phyloP scores from a whole-genome alignment of 2,329 filamentous ascomycete genomes.

The Aureobasidium subglaciale region DNA sequence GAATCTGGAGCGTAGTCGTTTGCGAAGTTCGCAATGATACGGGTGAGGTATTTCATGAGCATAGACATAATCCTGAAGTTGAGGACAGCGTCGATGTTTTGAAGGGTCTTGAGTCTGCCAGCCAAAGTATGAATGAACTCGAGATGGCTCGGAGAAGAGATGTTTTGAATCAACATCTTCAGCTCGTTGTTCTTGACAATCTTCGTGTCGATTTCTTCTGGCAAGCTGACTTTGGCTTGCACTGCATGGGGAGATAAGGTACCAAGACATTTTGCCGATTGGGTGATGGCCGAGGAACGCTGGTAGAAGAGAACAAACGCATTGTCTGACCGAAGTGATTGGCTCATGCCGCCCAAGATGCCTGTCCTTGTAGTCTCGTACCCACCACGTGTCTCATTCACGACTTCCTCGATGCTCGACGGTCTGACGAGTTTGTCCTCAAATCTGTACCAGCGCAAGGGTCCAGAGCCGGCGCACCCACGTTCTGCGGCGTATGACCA shows the following conservation, averaged over 20 bases:
- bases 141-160: slow-evolving; percentile 67
- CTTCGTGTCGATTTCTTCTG: slow-evolving; percentile 40
- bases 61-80: slow-evolving; percentile 45
- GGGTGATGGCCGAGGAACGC: slow-evolving; percentile 58
- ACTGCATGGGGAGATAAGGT: slow-evolving; percentile 23
- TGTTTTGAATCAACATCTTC: slow-evolving; percentile 67
- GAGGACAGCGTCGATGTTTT: slow-evolving; percentile 36
- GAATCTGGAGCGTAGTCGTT: slow-evolving; percentile 56
- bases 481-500: slow-evolving; percentile 69
- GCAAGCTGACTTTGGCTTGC: slow-evolving; percentile 42
- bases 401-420: slow-evolving; percentile 69
- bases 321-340: slow-evolving; percentile 47
- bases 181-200: slow-evolving; percentile 67
- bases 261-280: neutral
- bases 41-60: slow-evolving; percentile 62
- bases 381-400: slow-evolving; percentile 62
- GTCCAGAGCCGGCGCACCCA: neutral
- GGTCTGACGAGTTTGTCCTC: slow-evolving; percentile 77
- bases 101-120: slow-evolving; percentile 46
- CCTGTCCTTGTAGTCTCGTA: slow-evolving; percentile 51
- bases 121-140: slow-evolving; percentile 60
- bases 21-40: slow-evolving; percentile 59
- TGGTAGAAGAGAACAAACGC: slow-evolving; percentile 99
- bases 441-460: slow-evolving; percentile 71
- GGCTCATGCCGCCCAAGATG: too few relatives aligned